These are phyloP conservation scores for Clonostachys byssicola DNA, from an alignment of 2,329 filamentous ascomycete species.

Conservation along the genomic window DNA sequence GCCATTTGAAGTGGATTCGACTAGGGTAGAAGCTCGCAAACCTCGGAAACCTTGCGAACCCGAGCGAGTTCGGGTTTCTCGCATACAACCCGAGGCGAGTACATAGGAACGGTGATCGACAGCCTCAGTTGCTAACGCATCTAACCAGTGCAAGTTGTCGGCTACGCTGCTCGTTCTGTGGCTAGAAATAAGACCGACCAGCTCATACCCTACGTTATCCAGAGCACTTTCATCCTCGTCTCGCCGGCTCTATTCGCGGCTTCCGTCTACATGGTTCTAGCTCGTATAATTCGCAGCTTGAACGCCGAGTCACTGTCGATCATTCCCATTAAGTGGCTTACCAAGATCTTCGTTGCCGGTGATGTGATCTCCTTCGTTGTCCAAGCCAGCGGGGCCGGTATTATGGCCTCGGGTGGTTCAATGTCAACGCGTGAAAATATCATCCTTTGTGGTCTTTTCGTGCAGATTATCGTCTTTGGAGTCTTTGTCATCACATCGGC, in stretches of 20 bases:
- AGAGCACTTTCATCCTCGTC: conserved; percentile 31
- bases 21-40: no score
- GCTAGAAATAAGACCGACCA: conserved; percentile 11
- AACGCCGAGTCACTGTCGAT: conserved; percentile 12
- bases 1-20: no score
- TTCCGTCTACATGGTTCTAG: conserved; percentile 39
- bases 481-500: conserved; percentile 42
- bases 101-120: no score
- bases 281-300: conserved; percentile 25
- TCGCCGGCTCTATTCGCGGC: conserved; percentile 39
- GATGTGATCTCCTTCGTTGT: conserved; percentile 20
- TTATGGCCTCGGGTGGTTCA: conserved; percentile 14
- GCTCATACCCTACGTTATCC: conserved; percentile 20
- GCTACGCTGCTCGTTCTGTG: conserved; percentile 18
- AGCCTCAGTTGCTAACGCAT: no score
- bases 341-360: conserved; percentile 21
- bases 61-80: no score
- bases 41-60: no score
- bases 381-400: conserved; percentile 19
- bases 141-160: conserved; percentile 25
- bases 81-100: no score
- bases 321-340: conserved; percentile 16
- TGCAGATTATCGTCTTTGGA: conserved; percentile 52
- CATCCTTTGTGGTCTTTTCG: conserved; percentile 45
- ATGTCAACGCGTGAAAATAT: conserved; percentile 32